Conservation (phyloP, 139 green algal species). For the Coelastrella sp. region DNA sequence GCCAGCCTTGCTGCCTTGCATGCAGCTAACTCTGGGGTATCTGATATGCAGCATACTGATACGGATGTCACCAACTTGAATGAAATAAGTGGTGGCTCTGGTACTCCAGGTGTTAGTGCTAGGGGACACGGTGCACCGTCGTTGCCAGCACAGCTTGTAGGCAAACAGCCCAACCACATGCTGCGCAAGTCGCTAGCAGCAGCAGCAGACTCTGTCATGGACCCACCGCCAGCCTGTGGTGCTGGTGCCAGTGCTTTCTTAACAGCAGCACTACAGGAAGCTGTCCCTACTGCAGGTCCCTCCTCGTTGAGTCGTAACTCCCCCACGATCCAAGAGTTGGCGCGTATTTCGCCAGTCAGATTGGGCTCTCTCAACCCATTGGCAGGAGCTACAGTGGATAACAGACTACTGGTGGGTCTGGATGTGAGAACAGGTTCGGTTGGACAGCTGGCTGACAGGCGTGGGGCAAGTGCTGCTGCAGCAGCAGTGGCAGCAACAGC, state of each 20-base stretch:
- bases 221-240: background rate
- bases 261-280: background rate
- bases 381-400: slow-evolving; percentile 2
- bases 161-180: background rate
- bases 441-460: background rate
- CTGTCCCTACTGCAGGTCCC: no score
- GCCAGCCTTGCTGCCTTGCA: no score
- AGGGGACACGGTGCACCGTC: background rate
- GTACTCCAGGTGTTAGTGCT: background rate
- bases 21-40: no score
- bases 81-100: background rate
- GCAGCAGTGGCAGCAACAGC: background rate
- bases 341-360: background rate
- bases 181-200: background rate
- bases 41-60: background rate
- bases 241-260: background rate
- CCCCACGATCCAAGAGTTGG: background rate
- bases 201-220: slow-evolving; percentile 18
- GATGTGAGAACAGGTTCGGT: background rate
- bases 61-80: background rate
- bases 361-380: background rate
- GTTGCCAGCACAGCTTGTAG: background rate
- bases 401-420: background rate
- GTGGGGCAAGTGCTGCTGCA: background rate
- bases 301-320: background rate